Conservation (phyloP, 805 yeast species). For the Nakazawaea holstii region DNA sequence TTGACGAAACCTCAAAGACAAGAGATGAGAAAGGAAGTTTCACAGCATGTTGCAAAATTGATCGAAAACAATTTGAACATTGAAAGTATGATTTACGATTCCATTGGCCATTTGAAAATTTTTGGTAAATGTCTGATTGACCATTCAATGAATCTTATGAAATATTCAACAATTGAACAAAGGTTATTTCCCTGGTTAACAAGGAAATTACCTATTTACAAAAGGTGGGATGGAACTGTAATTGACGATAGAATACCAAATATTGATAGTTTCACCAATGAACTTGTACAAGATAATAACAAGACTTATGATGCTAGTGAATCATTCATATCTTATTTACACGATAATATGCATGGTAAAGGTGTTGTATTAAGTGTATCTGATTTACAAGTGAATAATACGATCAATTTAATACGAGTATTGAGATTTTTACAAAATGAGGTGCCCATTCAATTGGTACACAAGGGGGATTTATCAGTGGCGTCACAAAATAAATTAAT, state of each 20-base stretch:
- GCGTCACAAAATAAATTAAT: slow-evolving; percentile 27
- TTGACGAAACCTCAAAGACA: background rate
- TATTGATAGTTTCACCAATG: background rate
- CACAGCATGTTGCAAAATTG: slow-evolving; percentile 13
- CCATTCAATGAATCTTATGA: slow-evolving; percentile 12
- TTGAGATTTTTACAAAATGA: slow-evolving; percentile 44
- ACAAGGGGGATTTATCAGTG: slow-evolving; percentile 33
- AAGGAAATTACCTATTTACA: slow-evolving; percentile 6
- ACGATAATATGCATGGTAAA: slow-evolving; percentile 29
- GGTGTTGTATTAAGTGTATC: slow-evolving; percentile 54
- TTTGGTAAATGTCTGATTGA: slow-evolving; percentile 27
- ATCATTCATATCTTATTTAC: slow-evolving; percentile 25
- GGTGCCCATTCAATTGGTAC: slow-evolving; percentile 44
- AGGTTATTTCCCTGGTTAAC: slow-evolving; percentile 27
- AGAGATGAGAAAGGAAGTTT: background rate
- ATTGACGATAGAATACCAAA: background rate
- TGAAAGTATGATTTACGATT: slow-evolving; percentile 28
- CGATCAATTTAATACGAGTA: slow-evolving; percentile 40
- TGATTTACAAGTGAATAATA: slow-evolving; percentile 38
- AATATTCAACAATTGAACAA: slow-evolving; percentile 7
- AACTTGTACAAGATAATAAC: background rate
- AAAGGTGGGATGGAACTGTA: slow-evolving; percentile 6
- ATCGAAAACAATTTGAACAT: slow-evolving; percentile 17
- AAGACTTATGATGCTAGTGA: background rate
- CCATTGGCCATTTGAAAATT: slow-evolving; percentile 23